A percentile compares a stretch with the other conserved stretches of the same genome.
phyloP scores from a whole-genome alignment of 164 flowering plant genomes.

The Tetrastigma voinierianum region DNA sequence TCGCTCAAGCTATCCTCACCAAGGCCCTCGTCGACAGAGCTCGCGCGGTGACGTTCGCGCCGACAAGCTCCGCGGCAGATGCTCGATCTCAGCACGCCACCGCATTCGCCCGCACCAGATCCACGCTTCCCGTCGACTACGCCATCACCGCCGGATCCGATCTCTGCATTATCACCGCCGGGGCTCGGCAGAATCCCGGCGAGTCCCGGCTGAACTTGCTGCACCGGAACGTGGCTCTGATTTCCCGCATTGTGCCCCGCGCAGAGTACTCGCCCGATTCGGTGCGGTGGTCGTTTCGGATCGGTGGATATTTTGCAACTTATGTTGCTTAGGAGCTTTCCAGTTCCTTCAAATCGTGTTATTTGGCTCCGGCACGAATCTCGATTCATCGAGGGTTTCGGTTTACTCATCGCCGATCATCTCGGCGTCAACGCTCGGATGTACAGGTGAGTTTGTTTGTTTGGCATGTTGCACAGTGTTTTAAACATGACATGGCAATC shows the following conservation, averaged over 20 bases:
- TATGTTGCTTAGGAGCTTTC: constrained; percentile 67
- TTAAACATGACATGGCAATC: too few relatives aligned
- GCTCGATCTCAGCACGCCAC: constrained; percentile 86
- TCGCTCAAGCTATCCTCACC: constrained; percentile 84
- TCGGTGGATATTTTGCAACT: constrained; percentile 62
- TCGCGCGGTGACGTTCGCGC: constrained; percentile 72
- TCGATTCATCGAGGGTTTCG: constrained; percentile 64
- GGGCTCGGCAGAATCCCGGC: constrained; percentile 69
- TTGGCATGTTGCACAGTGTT: too few relatives aligned
- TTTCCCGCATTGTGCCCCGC: constrained; percentile 35
- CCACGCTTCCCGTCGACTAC: constrained; percentile 56
- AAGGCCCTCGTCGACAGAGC: constrained; percentile 77
- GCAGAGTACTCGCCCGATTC: constrained; percentile 47
- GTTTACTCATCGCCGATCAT: constrained; percentile 63
- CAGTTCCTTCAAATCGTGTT: constrained; percentile 55
- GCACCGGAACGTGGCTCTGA: constrained; percentile 61
- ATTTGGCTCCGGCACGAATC: constrained; percentile 68
- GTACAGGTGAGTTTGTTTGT: constrained; percentile 34
- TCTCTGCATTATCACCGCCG: constrained; percentile 77
- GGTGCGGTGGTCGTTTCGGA: constrained; percentile 52
- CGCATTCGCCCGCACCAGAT: constrained; percentile 78
- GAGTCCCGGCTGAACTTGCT: constrained; percentile 69
- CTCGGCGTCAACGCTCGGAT: constrained; percentile 71
- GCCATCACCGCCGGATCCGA: constrained; percentile 61
- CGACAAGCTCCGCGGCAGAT: constrained; percentile 79